Evolutionary conservation across 441 rosid species (phyloP).

Genomic region (Daphne laureola): DNA sequence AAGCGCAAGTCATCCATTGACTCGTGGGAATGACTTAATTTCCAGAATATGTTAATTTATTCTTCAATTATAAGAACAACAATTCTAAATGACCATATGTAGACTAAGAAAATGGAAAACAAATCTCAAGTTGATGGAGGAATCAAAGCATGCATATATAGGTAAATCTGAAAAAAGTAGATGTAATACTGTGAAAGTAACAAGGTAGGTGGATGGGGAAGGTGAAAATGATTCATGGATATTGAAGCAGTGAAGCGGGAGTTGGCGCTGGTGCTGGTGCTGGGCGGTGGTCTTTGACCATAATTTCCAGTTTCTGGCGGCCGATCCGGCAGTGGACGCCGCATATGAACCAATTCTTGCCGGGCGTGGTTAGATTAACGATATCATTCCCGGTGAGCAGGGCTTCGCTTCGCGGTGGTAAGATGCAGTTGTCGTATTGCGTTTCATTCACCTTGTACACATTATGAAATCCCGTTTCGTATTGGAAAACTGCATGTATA

Average conservation of each 20-base stretch:
- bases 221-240: too few species aligned
- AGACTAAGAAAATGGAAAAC: too few species aligned
- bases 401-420: conserved; percentile 6
- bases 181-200: too few species aligned
- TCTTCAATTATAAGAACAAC: too few species aligned
- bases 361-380: conserved; percentile 18
- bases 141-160: too few species aligned
- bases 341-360: conserved; percentile 42
- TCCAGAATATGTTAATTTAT: too few species aligned
- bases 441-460: conserved; percentile 24
- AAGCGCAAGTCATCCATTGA: too few species aligned
- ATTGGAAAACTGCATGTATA: conserved; percentile 29
- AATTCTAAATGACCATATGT: too few species aligned
- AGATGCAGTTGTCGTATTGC: conserved; percentile 24
- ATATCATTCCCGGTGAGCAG: conserved; percentile 25
- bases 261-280: not conserved
- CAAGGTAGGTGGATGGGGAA: conserved; percentile 1
- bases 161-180: too few species aligned
- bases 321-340: conserved; percentile 24
- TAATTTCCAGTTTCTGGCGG: conserved; percentile 26
- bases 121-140: too few species aligned
- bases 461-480: conserved; percentile 20
- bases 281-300: conserved; percentile 16
- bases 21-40: too few species aligned
- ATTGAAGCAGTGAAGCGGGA: too few species aligned